Evolutionary conservation across 1,284 basidiomycete species (phyloP), one percentile per base, ranked within the genome.

Genomic region (Meira miltonrushii): DNA sequence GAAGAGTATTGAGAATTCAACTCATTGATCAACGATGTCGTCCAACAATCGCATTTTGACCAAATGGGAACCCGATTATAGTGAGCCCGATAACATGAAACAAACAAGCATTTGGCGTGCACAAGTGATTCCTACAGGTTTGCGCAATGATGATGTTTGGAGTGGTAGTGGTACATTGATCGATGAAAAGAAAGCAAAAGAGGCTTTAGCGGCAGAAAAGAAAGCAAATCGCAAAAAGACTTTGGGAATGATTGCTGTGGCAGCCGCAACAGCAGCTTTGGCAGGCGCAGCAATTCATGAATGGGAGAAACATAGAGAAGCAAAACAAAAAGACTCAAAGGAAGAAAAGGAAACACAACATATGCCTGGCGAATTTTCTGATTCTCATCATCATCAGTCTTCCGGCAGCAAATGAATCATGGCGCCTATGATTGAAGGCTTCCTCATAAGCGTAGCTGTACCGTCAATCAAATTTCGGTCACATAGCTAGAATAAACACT

Each of bases 271-370:
- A 1, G 68, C 66, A 9, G 52, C 64, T 7, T 48, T 70, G n/a
- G 52, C 68, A n/a, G 58, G 58, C 12, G 61, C 61, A 19, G 68
- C 66, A 8, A 40, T 70, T 15, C 47, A 59, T 10, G 68, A 70
- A 53, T 70, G 62, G 64, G 67, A 72, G 15, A 39, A 59, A 50
- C 65, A 68, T 63, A 68, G 68, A 44, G 57, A 25, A 7, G 55
- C 57, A n/a, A n/a, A n/a, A n/a, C 59, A 64, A 67, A 39, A 62
- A 68, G n/a, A n/a, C n/a, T n/a, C n/a, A n/a, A 59, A 60, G 0
- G 39, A 59, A 33, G 68, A 61, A 5, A 62, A 65, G 67, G 68
- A 46, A 65, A 66, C 1, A 8, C 28, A 33, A 33, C 28, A 8
- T 33, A 33, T 33, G 28, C 28, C 28, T 3, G 28, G 28, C 8